Percentiles rank a stretch among this genome's conserved stretches.
These are phyloP conservation scores for Hypsizygus ulmarius DNA, from an alignment of 1,284 basidiomycete species.

Conservation along the genomic window DNA sequence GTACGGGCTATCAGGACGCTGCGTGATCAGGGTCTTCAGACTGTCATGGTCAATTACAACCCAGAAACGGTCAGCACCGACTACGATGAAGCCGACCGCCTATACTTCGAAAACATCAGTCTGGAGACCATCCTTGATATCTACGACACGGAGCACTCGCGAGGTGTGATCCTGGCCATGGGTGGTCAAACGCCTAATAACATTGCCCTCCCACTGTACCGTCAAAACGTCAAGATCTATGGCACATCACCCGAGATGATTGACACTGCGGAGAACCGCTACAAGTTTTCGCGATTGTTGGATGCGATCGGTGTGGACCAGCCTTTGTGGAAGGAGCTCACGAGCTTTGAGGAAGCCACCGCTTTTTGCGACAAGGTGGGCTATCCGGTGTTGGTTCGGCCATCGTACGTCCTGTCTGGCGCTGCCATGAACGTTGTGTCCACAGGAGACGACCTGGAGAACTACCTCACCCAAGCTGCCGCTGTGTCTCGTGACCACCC, in stretches of 20 bases:
- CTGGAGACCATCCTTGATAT: conserved; percentile 97
- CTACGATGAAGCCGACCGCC: conserved; percentile 96
- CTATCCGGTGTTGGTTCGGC: conserved; percentile 95
- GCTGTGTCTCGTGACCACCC: conserved; percentile 97
- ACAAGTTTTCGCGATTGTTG: conserved; percentile 98
- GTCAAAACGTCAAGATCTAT: conserved; percentile 97
- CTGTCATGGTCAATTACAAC: conserved; percentile 99
- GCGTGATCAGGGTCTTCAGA: conserved; percentile 91
- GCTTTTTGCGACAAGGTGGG: conserved; percentile 88
- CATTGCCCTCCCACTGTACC: conserved; percentile 90
- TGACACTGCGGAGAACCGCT: conserved; percentile 97
- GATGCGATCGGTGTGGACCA: conserved; percentile 99
- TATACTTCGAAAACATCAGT: conserved; percentile 99
- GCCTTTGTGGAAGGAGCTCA: conserved; percentile 95
- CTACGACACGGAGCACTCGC: conserved; percentile 88
- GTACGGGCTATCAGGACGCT: conserved; percentile 96
- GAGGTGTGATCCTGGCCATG: conserved; percentile 96
- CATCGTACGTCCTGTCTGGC: conserved; percentile 97
- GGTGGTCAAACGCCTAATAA: conserved; percentile 99
- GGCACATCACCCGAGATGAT: conserved; percentile 99
- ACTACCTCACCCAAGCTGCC: conserved; percentile 93
- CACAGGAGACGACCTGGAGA: conserved; percentile 86
- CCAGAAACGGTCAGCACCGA: conserved; percentile 99
- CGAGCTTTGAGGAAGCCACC: conserved; percentile 86
- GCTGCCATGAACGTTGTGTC: conserved; percentile 99